These are phyloP conservation scores for Pythium guiyangense DNA, from an alignment of 352 stramenopile species.

Conservation along the genomic window DNA sequence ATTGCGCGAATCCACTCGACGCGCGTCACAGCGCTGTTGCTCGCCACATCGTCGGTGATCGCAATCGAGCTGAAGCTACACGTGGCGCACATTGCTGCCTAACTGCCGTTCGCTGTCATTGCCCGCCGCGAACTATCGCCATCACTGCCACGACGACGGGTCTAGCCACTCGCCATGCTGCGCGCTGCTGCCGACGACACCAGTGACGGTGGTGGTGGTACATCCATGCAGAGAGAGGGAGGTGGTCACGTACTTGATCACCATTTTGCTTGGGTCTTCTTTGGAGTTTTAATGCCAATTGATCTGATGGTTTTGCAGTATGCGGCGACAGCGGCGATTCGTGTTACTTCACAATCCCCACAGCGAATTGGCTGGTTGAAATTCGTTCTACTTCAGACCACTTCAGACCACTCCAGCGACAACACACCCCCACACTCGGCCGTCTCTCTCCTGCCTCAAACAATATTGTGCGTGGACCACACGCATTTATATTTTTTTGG, in stretches of 20 bases:
- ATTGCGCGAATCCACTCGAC: too few relatives aligned
- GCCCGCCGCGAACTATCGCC: too few relatives aligned
- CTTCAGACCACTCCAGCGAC: too few relatives aligned
- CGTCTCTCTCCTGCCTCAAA: constrained; percentile 6
- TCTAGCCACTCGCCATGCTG: not conserved
- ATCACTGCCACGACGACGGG: not conserved
- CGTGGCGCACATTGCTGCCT: not conserved
- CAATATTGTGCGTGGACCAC: too few relatives aligned
- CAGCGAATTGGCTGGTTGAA: constrained; percentile 78
- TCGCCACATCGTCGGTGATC: not conserved
- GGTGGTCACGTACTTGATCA: constrained; percentile 82
- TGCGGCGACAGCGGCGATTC: constrained; percentile 17
- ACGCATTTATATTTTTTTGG: too few relatives aligned
- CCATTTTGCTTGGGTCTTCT: constrained; percentile 88
- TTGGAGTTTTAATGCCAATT: constrained; percentile 87
- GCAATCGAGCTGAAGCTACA: too few relatives aligned
- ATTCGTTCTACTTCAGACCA: constrained; percentile 50
- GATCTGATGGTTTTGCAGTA: constrained; percentile 34
- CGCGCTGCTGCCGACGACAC: not conserved
- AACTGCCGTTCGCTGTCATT: too few relatives aligned
- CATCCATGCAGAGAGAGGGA: not conserved
- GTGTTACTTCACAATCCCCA: constrained; percentile 42
- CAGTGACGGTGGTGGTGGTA: too few relatives aligned
- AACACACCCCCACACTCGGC: not conserved
- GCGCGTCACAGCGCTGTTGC: not conserved